Evolutionary conservation across 176 grass and related monocot genomes (phyloP), one percentile per base, ranked within the genome.

Genomic region (Aegilops sharonensis): DNA sequence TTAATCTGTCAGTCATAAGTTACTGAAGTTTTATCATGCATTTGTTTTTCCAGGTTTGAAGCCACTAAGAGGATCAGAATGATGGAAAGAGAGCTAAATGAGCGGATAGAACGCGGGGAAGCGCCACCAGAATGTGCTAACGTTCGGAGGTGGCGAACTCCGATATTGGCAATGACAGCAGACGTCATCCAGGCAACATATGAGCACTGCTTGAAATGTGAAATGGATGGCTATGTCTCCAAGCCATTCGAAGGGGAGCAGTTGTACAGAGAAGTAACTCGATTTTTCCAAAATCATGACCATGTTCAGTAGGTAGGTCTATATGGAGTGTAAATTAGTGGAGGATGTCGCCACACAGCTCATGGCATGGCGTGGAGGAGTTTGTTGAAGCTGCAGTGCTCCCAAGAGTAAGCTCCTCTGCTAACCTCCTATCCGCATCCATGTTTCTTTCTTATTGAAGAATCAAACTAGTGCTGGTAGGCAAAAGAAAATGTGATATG

Each of bases 181-280:
- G 97, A 99, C 82, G 97, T 99, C 42, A 99, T 99, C 79, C 97
- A 99, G 86, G 97, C 97, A 70, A 99, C 97, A 80, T 82, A 94
- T 21, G 97, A 99, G 88, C 25, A 97, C n/a, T 97, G 97, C 83
- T 78, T 99, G 48, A 94, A 73, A 83, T 87, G 54, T 30, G 94
- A 84, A 85, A 99, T 99, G 94, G 97, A 99, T 87, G 97, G 97
- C 40, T 99, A 99, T 78, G 97, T 99, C 43, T 96, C 90, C 30
- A 99, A 99, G 83, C 97, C 97, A 75, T 99, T 99, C 47, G 97
- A 99, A 94, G 97, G 94, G 45, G 94, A 99, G 64, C 97, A 99
- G 64, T 77, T 99, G 87, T 99, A 97, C 86, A 94, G 97, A 87
- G 97, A 96, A 96, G 94, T 99, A 68, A 84, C 94, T 83, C 89